phyloP scores from a whole-genome alignment of 2,329 filamentous ascomycete species.

The Rutstroemia sp. region DNA sequence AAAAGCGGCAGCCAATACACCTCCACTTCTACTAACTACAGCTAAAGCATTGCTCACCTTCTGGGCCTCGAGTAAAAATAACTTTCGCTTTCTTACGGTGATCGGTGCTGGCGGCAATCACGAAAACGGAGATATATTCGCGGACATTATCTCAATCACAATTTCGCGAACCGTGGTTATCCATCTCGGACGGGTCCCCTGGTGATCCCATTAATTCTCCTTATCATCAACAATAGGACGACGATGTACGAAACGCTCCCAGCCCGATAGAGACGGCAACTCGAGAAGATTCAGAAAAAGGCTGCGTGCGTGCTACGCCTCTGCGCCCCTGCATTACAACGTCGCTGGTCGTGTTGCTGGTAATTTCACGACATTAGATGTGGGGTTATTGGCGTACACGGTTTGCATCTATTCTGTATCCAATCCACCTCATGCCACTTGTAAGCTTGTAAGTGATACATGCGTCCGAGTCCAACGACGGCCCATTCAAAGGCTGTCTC shows the following conservation, averaged over 20 bases:
- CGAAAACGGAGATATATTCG: slow-evolving; percentile 6
- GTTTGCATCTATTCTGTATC: slow-evolving; percentile 6
- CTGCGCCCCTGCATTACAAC: slow-evolving; percentile 8
- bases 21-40: background rate
- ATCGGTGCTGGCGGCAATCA: slow-evolving; percentile 1
- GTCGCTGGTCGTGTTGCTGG: slow-evolving; percentile 3
- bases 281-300: background rate
- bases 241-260: slow-evolving; percentile 6
- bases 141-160: slow-evolving; percentile 7
- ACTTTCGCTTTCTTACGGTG: background rate
- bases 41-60: slow-evolving; percentile 1
- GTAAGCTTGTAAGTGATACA: background rate
- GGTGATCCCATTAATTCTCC: background rate
- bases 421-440: slow-evolving; percentile 2
- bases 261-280: background rate
- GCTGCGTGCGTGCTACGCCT: slow-evolving; percentile 7
- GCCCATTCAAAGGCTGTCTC: background rate
- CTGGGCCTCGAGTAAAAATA: slow-evolving; percentile 4
- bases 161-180: slow-evolving; percentile 1
- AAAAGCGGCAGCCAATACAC: slow-evolving; percentile 4
- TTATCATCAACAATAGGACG: slow-evolving; percentile 2
- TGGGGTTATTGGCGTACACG: slow-evolving; percentile 7
- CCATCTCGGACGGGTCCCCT: background rate
- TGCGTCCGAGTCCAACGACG: slow-evolving; percentile 1
- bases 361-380: slow-evolving; percentile 1